Evolutionary conservation across 805 yeast species (phyloP), one percentile per base, ranked within the genome.

Genomic region (Wickerhamiella vanderwaltii): DNA sequence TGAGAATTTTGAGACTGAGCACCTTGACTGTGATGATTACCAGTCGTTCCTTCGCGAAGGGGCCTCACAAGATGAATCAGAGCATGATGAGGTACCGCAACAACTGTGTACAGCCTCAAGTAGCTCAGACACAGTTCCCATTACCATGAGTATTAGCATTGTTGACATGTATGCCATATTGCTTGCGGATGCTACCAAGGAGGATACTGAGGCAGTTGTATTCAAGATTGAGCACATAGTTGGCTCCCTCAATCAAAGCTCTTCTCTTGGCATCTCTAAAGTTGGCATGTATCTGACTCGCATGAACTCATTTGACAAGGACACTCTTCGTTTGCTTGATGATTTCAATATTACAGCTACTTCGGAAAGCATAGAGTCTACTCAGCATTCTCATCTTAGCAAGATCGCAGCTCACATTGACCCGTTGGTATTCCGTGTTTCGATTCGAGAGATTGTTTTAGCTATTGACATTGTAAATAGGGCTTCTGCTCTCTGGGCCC

Each of bases 221-320:
- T 79, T 91, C 63, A 82, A 83, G 53, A 75, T 86, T 11, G 93
- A 80, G 45, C 95, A 87, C 53, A 60, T 86, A 2, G 62, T 79
- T 34, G 55, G 83, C 3, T 71, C 88, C 0, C 74, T 79, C 45
- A 86, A 80, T 52, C 73, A 75, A 43, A 73, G 79, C 3, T 60
- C 71, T 0, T 71, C 88, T 0, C 55, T 86, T 5, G 74, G 82
- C 20, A 78, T 83, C 0, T 72, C 77, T 48, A 83, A 80, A 45
- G 73, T 86, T 40, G 96, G 97, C 2, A 75, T 91, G 79, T 91
- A 82, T 53, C 62, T 91, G 45, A 74, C 86, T 35, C 69, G 66
- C 18, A 86, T 91, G 94, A 71, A 78, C 49, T 56, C 71, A 4
- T 69, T 67, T 39, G 78, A 77, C n/a, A 69, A 70, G 9, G 69